phyloP scores from a whole-genome alignment of 2,329 filamentous ascomycete species.

The Microthyrium microscopicum region DNA sequence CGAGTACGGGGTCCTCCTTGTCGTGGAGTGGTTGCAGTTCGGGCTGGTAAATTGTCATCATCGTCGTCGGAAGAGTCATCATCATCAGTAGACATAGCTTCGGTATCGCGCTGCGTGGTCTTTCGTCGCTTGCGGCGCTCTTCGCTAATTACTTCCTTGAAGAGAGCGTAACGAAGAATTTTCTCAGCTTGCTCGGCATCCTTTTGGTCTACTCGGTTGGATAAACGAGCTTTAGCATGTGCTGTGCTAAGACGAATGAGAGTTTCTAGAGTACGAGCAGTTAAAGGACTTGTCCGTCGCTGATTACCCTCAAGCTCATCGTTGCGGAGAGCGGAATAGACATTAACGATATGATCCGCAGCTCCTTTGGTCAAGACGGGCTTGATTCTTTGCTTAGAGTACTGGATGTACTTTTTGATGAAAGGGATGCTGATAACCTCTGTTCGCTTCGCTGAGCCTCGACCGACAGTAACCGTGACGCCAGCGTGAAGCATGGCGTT shows the following conservation, averaged over 20 bases:
- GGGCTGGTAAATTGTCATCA: slow-evolving; percentile 30
- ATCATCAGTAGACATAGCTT: slow-evolving; percentile 37
- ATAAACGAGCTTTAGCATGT: slow-evolving; percentile 83
- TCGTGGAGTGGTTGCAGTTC: slow-evolving; percentile 15
- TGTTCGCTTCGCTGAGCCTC: slow-evolving; percentile 57
- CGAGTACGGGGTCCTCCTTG: slow-evolving; percentile 23
- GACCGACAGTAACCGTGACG: slow-evolving; percentile 58
- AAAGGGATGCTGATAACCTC: slow-evolving; percentile 93
- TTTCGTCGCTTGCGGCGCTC: slow-evolving; percentile 73
- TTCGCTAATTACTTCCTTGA: slow-evolving; percentile 77
- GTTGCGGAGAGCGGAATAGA: slow-evolving; percentile 85
- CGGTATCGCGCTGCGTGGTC: slow-evolving; percentile 44
- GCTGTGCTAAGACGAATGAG: slow-evolving; percentile 95
- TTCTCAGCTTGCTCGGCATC: slow-evolving; percentile 78
- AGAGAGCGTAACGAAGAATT: slow-evolving; percentile 84
- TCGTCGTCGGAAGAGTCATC: slow-evolving; percentile 44
- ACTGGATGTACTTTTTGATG: slow-evolving; percentile 99
- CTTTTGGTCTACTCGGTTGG: slow-evolving; percentile 71
- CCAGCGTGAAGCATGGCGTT: slow-evolving; percentile 92
- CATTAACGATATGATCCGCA: slow-evolving; percentile 75
- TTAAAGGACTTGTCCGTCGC: slow-evolving; percentile 84
- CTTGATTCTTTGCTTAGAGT: slow-evolving; percentile 83
- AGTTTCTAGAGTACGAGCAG: slow-evolving; percentile 90
- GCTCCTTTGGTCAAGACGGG: slow-evolving; percentile 82
- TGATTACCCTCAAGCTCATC: slow-evolving; percentile 93